Evolutionary conservation across 345 rosid species (phyloP).

Genomic region (Heritiera fomes): DNA sequence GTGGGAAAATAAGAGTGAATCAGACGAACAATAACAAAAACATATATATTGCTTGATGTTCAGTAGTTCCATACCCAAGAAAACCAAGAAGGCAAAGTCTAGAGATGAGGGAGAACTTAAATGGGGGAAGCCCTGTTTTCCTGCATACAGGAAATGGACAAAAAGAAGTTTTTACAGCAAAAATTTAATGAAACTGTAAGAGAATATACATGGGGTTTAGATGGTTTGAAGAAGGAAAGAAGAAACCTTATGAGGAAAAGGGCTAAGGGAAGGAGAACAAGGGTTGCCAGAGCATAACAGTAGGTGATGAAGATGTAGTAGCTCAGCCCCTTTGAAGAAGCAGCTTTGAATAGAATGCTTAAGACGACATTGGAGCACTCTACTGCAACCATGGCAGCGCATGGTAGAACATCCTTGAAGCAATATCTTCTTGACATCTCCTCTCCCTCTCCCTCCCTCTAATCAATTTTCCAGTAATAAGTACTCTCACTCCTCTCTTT

Average conservation of each 20-base stretch:
- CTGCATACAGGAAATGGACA: background rate
- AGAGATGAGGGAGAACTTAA: background rate
- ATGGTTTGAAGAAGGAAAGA: too few relatives aligned
- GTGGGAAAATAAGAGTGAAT: too few relatives aligned
- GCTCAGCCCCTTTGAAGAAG: conserved; percentile 37
- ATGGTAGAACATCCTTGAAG: conserved; percentile 29
- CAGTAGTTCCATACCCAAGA: background rate
- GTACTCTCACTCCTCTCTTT: too few relatives aligned
- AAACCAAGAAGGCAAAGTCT: background rate
- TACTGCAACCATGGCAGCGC: conserved; percentile 33
- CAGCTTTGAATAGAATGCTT: conserved; percentile 39
- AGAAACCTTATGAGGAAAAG: conserved; percentile 23
- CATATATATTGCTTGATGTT: too few relatives aligned
- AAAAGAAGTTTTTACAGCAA: background rate
- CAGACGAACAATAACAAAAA: too few relatives aligned
- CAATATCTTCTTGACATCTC: conserved; percentile 13
- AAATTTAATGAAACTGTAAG: too few relatives aligned
- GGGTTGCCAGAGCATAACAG: conserved; percentile 24
- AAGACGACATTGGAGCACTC: conserved; percentile 34
- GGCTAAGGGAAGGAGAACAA: conserved; percentile 27
- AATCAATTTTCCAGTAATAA: too few relatives aligned
- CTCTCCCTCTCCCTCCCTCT: too few relatives aligned
- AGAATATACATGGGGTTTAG: too few relatives aligned
- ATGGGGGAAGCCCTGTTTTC: background rate
- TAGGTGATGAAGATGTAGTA: conserved; percentile 35